These are phyloP conservation scores for Thielaviopsis musarum DNA, from an alignment of 2,329 filamentous ascomycete genomes.

Conservation along the genomic window DNA sequence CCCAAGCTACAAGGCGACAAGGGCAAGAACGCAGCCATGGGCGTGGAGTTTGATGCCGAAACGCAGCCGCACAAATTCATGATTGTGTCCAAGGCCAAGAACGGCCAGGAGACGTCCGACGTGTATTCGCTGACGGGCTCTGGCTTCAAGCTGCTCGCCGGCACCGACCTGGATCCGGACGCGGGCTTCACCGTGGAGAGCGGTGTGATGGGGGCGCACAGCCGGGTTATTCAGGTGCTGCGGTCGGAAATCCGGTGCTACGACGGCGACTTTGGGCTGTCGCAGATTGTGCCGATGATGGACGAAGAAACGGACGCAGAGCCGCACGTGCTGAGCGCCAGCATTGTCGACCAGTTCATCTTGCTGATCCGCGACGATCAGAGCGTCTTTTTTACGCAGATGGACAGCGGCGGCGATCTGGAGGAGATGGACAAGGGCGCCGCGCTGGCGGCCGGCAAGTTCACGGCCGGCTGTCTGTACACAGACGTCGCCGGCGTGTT, in stretches of 20 bases:
- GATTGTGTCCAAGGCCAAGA: constrained; percentile 60
- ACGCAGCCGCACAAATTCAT: constrained; percentile 62
- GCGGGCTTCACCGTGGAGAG: constrained; percentile 78
- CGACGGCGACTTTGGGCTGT: constrained; percentile 72
- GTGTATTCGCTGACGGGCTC: constrained; percentile 61
- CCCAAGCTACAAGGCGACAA: constrained; percentile 35
- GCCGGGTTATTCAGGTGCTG: constrained; percentile 72
- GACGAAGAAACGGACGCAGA: constrained; percentile 80
- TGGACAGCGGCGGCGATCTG: constrained; percentile 62
- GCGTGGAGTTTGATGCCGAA: constrained; percentile 34
- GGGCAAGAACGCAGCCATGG: constrained; percentile 31
- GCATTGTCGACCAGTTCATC: constrained; percentile 74
- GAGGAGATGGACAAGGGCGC: constrained; percentile 60
- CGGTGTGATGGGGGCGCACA: constrained; percentile 63
- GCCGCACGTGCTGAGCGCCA: constrained; percentile 60
- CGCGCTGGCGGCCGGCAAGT: constrained; percentile 44
- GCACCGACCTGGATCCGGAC: constrained; percentile 81
- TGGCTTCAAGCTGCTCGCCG: constrained; percentile 57
- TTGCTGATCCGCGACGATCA: constrained; percentile 71
- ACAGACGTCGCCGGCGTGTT: constrained; percentile 45
- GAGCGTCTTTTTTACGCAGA: constrained; percentile 61
- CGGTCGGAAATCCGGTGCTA: constrained; percentile 80
- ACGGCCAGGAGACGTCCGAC: constrained; percentile 59
- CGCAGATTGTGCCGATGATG: constrained; percentile 81
- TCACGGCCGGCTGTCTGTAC: constrained; percentile 74